A percentile compares a stretch with the other conserved stretches of the same genome.
Conservation (phyloP, 768 basidiomycete species). For the Pleurotus eryngii region DNA sequence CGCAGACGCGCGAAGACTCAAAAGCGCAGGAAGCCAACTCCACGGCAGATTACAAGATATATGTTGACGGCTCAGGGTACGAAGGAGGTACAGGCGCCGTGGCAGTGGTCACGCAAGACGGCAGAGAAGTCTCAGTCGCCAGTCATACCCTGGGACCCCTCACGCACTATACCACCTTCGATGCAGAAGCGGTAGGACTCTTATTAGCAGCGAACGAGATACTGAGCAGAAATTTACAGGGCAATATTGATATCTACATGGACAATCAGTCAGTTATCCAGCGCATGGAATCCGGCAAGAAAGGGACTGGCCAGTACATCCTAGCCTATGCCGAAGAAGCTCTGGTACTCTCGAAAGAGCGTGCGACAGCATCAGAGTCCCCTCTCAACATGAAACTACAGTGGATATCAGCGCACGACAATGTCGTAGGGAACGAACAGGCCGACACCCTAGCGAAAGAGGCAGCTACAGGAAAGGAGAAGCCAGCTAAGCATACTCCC, state of each 20-base stretch:
- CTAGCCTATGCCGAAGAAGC: not conserved
- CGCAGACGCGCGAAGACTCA: too few relatives aligned
- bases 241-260: slow-evolving; percentile 7
- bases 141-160: slow-evolving; percentile 12
- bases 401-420: slow-evolving; percentile 25
- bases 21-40: not conserved
- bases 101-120: slow-evolving; percentile 9
- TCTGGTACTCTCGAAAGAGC: not conserved
- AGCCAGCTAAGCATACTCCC: not conserved
- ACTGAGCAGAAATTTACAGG: not conserved
- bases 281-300: not conserved
- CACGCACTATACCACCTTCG: slow-evolving; percentile 16
- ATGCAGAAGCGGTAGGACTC: slow-evolving; percentile 19
- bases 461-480: slow-evolving; percentile 9
- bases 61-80: slow-evolving; percentile 19
- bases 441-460: slow-evolving; percentile 22
- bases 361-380: not conserved
- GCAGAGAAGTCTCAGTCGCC: not conserved
- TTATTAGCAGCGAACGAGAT: slow-evolving; percentile 14
- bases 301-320: not conserved
- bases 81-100: slow-evolving; percentile 20
- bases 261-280: slow-evolving; percentile 16
- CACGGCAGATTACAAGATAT: slow-evolving; percentile 9
- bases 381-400: slow-evolving; percentile 6
- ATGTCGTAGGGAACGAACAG: slow-evolving; percentile 13